Evolutionary conservation across 306 rosid species (phyloP).

Genomic region (Prinsepia uniflora): DNA sequence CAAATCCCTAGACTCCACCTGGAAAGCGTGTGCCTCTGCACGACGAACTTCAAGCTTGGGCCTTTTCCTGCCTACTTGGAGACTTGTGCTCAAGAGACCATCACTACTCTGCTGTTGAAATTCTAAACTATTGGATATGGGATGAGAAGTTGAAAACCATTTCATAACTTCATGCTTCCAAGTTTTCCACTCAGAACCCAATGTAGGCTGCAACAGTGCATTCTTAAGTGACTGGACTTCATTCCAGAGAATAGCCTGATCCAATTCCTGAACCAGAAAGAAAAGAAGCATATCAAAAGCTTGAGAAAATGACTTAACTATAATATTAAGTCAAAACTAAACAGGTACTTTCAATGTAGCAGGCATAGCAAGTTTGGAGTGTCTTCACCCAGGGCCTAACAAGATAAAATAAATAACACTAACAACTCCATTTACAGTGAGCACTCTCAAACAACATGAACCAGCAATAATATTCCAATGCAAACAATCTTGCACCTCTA

Average conservation of each 20-base stretch:
- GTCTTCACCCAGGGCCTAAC: slow-evolving; percentile 5
- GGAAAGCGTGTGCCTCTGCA: slow-evolving; percentile 77
- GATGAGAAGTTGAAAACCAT: slow-evolving; percentile 67
- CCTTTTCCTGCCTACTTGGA: slow-evolving; percentile 76
- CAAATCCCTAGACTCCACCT: slow-evolving; percentile 48
- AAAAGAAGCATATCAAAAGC: slow-evolving; percentile 26
- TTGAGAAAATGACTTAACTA: not conserved
- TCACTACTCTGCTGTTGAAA: slow-evolving; percentile 46
- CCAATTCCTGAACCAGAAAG: slow-evolving; percentile 66
- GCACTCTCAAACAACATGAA: not conserved
- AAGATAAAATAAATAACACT: not conserved
- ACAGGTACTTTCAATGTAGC: slow-evolving; percentile 16
- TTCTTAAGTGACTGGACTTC: slow-evolving; percentile 64
- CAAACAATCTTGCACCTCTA: not conserved
- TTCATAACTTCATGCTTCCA: slow-evolving; percentile 94
- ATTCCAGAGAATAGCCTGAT: slow-evolving; percentile 75
- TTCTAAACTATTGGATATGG: slow-evolving; percentile 43
- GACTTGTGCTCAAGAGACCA: slow-evolving; percentile 47
- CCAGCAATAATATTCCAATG: not conserved
- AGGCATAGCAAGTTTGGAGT: slow-evolving; percentile 3
- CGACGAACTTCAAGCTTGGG: slow-evolving; percentile 99
- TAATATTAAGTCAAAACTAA: slow-evolving; percentile 15
- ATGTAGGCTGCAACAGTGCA: slow-evolving; percentile 47
- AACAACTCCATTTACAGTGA: slow-evolving; percentile 6
- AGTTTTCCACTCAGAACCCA: slow-evolving; percentile 94